Conservation (phyloP, 257 asterid species). For the Solanum lycopersicoides region DNA sequence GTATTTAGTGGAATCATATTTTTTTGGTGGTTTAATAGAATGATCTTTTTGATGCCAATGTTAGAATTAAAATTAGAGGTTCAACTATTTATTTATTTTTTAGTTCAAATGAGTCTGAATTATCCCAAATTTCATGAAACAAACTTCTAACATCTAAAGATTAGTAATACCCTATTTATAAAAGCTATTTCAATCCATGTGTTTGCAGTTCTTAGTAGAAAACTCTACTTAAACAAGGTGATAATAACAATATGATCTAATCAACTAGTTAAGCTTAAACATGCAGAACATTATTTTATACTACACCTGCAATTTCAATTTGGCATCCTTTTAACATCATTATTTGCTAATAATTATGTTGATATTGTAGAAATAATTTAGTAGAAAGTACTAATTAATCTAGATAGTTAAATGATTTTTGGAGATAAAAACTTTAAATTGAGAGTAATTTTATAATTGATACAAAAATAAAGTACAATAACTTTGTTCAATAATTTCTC, state of each 20-base stretch:
- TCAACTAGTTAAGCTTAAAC: neutral
- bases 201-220: neutral
- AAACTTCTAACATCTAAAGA: neutral
- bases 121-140: too few relatives aligned
- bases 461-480: too few relatives aligned
- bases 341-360: neutral
- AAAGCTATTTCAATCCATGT: neutral
- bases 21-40: neutral
- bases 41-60: neutral
- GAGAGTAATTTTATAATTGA: too few relatives aligned
- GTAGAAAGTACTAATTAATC: neutral
- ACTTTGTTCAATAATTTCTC: too few relatives aligned
- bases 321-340: neutral
- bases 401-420: neutral
- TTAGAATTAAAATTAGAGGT: neutral
- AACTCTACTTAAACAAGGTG: neutral
- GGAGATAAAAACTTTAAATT: too few relatives aligned
- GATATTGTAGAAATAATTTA: neutral
- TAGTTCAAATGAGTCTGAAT: neutral
- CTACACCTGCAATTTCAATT: neutral
- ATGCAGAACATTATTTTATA: neutral
- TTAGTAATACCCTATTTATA: too few relatives aligned
- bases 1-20: too few relatives aligned
- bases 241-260: neutral
- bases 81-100: neutral